Evolutionary conservation across 2,329 filamentous ascomycete species (phyloP), one percentile per base, ranked within the genome.

Genomic region (Fusarium sp.): DNA sequence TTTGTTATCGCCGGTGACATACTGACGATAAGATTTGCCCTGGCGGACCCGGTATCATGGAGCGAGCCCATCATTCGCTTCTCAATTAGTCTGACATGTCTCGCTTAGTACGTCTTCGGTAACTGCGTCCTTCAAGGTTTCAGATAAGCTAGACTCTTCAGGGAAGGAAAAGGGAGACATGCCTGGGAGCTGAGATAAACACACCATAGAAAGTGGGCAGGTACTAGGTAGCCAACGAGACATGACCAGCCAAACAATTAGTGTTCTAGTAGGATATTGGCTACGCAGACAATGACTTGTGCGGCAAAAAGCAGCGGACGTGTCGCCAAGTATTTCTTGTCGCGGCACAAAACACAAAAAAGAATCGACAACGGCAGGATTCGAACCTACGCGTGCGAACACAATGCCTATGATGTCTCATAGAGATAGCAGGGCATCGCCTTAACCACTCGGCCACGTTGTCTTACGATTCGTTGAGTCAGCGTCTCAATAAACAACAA

Each of bases 401-500:
- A 63, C 60, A 63, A 63, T 63, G 60, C 60, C 60, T 63, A 39
- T 63, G 48, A 63, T 63, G 60, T 62, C 60, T 62, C 58, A 1
- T 19, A 26, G 49, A 63, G 48, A 63, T 63, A 63, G 60, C 60
- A 63, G 60, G 60, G 60, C 60, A 63, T 63, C 60, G 60, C 60
- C 58, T 63, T 63, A 63, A 63, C 60, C 60, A 63, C 60, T 62
- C 60, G 60, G 60, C 60, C 60, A 63, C 60, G 60, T 62, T 63
- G 60, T 63, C 60, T 63, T 31, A 18, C 43, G 39, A 49, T 63
- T 37, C 8, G 39, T 61, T n/a, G 34, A 37, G 34, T n/a, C 34
- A n/a, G 34, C 34, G 3, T 5, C 9, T 10, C 31, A 18, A 34
- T 3, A 18, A 6, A 6, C 0, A 9, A 16, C 2, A 0, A 0